Percentiles rank a stretch among this genome's conserved stretches.
Conservation (phyloP, 2,329 filamentous ascomycete species). For the Fusarium tuaranense region DNA sequence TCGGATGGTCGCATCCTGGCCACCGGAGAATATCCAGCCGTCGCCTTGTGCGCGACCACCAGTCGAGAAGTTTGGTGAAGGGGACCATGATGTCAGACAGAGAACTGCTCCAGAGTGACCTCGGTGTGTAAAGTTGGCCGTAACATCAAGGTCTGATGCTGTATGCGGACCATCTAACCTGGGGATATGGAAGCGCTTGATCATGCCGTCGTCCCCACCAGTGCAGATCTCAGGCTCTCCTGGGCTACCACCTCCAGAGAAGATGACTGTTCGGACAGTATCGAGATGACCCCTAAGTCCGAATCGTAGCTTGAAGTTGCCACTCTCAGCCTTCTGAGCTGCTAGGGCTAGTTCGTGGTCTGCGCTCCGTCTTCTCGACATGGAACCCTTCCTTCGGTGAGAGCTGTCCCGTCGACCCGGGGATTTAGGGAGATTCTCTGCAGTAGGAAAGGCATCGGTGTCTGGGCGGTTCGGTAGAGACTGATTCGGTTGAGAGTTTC, state of each 20-base stretch:
- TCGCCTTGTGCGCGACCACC: conserved; percentile 90
- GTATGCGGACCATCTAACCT: conserved; percentile 74
- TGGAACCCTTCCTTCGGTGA: conserved; percentile 84
- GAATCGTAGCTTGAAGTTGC: conserved; percentile 92
- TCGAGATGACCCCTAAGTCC: conserved; percentile 93
- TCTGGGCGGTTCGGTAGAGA: conserved; percentile 76
- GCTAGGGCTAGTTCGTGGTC: conserved; percentile 73
- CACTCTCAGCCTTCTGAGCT: conserved; percentile 71
- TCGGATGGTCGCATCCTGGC: conserved; percentile 90
- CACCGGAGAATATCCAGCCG: conserved; percentile 98
- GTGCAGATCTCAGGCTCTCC: conserved; percentile 98
- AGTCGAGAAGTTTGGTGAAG: conserved; percentile 88
- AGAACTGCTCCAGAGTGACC: conserved; percentile 94
- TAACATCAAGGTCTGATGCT: conserved; percentile 87
- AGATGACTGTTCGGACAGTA: conserved; percentile 93
- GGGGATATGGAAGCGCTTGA: conserved; percentile 97
- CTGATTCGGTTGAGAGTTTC: conserved; percentile 59
- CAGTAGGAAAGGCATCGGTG: conserved; percentile 86
- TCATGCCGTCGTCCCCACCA: conserved; percentile 91
- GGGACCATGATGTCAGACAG: conserved; percentile 86
- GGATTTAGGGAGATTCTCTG: conserved; percentile 84
- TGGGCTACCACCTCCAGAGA: conserved; percentile 94
- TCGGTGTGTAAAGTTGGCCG: conserved; percentile 93
- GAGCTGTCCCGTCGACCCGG: conserved; percentile 76
- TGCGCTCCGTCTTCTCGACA: conserved; percentile 76